A percentile compares a stretch with the other conserved stretches of the same genome.
Evolutionary conservation across 2,329 filamentous ascomycete species (phyloP).

Genomic region (Cercospora sp.): DNA sequence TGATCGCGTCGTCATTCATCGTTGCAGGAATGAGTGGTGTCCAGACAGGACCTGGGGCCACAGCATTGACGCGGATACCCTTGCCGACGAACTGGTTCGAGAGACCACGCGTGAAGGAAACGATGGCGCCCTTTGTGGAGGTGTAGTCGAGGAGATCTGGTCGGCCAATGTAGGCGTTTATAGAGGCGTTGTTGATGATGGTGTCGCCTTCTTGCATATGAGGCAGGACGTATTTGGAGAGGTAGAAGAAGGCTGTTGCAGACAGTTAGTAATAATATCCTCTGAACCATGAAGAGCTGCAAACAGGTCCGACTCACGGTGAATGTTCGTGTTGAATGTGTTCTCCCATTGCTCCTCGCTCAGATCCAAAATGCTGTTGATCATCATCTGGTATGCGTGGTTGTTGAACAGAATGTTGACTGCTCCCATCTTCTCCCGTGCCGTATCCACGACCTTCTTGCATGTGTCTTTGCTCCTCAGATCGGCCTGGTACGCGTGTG

Average conservation of each 20-base stretch:
- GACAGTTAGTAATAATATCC: not conserved
- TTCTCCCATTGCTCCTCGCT: conserved; percentile 76
- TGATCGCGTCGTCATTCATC: conserved; percentile 69
- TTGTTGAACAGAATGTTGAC: conserved; percentile 78
- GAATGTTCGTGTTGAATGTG: conserved; percentile 82
- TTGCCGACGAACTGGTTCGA: conserved; percentile 72
- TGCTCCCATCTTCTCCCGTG: conserved; percentile 63
- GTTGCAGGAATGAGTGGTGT: conserved; percentile 73
- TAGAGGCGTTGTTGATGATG: conserved; percentile 83
- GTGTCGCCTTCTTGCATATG: conserved; percentile 73
- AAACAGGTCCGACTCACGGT: conserved; percentile 43
- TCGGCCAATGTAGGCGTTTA: conserved; percentile 80
- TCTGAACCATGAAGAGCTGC: no score
- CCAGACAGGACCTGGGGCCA: conserved; percentile 79
- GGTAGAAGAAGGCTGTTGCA: conserved; percentile 63
- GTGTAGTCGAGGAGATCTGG: conserved; percentile 82
- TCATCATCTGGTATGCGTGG: conserved; percentile 71
- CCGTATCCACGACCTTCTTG: conserved; percentile 66
- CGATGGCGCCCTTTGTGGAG: conserved; percentile 73
- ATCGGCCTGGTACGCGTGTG: conserved; percentile 65
- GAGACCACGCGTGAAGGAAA: conserved; percentile 75
- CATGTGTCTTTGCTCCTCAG: conserved; percentile 67
- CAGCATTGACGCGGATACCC: conserved; percentile 73
- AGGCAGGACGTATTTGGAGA: conserved; percentile 73
- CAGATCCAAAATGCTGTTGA: conserved; percentile 69